phyloP scores from a whole-genome alignment of 495 filamentous ascomycete species.

The Cercophora samala region DNA sequence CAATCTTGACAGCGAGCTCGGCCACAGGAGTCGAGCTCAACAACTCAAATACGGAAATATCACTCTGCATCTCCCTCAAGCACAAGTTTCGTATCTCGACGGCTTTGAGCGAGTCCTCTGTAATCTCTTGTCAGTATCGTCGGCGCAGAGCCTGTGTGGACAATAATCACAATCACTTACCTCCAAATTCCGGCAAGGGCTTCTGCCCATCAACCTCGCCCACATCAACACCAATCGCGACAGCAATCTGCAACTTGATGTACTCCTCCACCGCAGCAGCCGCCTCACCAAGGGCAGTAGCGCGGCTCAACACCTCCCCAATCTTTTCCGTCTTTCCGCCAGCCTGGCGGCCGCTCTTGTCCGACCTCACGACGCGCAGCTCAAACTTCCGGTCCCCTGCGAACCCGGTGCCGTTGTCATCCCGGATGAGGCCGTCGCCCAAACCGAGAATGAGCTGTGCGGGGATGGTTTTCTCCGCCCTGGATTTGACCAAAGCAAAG shows the following conservation, averaged over 20 bases:
- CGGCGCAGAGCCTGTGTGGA: too few relatives aligned
- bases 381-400: conserved; percentile 35
- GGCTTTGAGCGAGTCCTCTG: conserved; percentile 54
- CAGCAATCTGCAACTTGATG: conserved; percentile 31
- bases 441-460: conserved; percentile 30
- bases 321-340: neutral
- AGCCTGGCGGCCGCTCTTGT: neutral
- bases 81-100: conserved; percentile 60
- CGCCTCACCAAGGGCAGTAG: conserved; percentile 9
- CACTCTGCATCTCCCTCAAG: conserved; percentile 43
- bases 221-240: conserved; percentile 31
- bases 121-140: neutral
- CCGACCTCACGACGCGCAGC: conserved; percentile 20
- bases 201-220: conserved; percentile 20
- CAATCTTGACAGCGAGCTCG: conserved; percentile 5
- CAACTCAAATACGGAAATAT: conserved; percentile 49
- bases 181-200: conserved; percentile 42
- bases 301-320: neutral
- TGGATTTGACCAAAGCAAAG: conserved; percentile 39
- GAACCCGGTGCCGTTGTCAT: conserved; percentile 32
- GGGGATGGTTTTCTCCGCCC: conserved; percentile 42
- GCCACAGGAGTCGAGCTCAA: conserved; percentile 29
- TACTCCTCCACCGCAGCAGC: conserved; percentile 26
- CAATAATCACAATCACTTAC: neutral
- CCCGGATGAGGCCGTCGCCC: conserved; percentile 26